Evolutionary conservation across 495 filamentous ascomycete genomes (phyloP).

Genomic region (Aspergillus baeticus): DNA sequence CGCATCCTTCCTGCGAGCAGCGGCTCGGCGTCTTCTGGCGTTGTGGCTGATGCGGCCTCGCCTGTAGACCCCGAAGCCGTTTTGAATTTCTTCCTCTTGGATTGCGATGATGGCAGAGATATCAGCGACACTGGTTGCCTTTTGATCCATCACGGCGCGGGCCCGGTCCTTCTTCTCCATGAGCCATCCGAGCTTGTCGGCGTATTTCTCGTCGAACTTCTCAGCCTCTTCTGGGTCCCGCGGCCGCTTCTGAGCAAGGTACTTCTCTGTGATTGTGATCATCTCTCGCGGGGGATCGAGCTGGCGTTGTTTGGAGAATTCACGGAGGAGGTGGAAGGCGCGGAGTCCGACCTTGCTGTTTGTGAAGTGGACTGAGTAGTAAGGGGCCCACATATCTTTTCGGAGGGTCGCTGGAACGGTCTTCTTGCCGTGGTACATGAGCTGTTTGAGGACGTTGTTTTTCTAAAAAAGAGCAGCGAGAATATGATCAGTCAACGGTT

Average conservation of each 20-base stretch:
- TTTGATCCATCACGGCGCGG: conserved; percentile 75
- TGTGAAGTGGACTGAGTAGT: conserved; percentile 74
- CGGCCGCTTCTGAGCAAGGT: conserved; percentile 59
- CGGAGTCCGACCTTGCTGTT: conserved; percentile 62
- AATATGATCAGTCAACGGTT: background rate
- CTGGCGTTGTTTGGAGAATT: conserved; percentile 60
- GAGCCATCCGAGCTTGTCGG: conserved; percentile 39
- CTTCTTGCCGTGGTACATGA: conserved; percentile 90
- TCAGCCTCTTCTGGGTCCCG: conserved; percentile 44
- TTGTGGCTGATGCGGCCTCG: conserved; percentile 34
- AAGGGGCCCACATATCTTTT: conserved; percentile 87
- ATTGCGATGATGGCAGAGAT: conserved; percentile 72
- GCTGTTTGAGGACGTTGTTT: conserved; percentile 66
- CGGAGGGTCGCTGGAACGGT: conserved; percentile 73
- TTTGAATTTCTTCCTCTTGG: conserved; percentile 41
- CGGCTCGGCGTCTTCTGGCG: conserved; percentile 29
- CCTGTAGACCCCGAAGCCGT: conserved; percentile 30
- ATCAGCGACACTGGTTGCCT: conserved; percentile 84
- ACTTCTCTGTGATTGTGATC: conserved; percentile 49
- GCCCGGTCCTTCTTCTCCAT: conserved; percentile 58
- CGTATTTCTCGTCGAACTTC: conserved; percentile 46
- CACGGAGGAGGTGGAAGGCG: conserved; percentile 77
- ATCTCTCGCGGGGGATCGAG: conserved; percentile 44
- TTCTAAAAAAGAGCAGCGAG: conserved; percentile 47
- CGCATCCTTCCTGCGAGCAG: conserved; percentile 38